Base-by-base conservation (phyloP, 768 basidiomycete genomes). In the Xerocomus potaroensis region DNA sequence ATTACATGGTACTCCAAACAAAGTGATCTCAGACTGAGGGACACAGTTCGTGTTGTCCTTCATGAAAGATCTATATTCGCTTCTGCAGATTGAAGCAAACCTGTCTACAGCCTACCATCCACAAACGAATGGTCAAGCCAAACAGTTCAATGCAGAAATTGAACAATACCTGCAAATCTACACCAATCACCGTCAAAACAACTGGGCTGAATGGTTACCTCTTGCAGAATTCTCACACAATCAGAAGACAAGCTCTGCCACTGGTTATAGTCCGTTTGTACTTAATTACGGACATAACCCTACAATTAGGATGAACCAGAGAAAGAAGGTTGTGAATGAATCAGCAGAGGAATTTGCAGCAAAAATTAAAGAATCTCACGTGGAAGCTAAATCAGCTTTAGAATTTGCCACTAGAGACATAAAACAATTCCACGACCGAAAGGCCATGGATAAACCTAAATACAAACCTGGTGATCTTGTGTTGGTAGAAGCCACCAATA, bases 191-290 rank as follows among this genome's bases (percentile, higher is more conserved):
- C 5, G 26, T 6, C 26, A 27, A 27, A 27, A 5, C 6, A 10
- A 27, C 10, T 27, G 26, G 26, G 10, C 26, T 5, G 26, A 27
- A 6, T 27, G 26, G 26, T 10, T 27, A 6, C 26, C 26, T 6
- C 26, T 27, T 27, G 26, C 33, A 1, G 30, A 49, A n/a, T 49
- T 49, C 5, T 1, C 26, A 7, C 40, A 41, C 6, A 41, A 41
- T 11, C 40, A 41, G 5, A 19, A 5, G 18, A 29, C 23, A 2
- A 19, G 4, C 2, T 19, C 27, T 18, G 16, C 35, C 12, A 46
- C 64, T 1, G 43, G 53, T 8, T 30, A 50, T 9, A 53, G 70
- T 0, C 73, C 74, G 0, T 71, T 72, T 57, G 57, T 44, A 26
- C 31, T 41, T 4, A 41, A 46, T 10, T 46, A 46, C 8, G 38